These are phyloP conservation scores for Chenopodium berlandieri DNA, from an alignment of 148 eudicot species.

Conservation along the genomic window DNA sequence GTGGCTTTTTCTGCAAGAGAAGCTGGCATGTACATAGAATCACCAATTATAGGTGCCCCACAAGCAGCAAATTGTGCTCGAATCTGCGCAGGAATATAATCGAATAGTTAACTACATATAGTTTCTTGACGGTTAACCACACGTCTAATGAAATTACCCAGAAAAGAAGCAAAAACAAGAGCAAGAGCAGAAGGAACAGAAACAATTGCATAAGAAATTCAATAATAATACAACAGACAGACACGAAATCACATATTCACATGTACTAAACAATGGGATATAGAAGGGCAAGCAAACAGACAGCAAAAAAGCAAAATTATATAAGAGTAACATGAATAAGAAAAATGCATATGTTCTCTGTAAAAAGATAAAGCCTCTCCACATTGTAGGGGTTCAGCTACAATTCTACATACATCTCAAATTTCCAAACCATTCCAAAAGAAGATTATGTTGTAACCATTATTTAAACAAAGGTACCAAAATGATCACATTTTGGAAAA, in stretches of 20 bases:
- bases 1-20: slow-evolving; percentile 54
- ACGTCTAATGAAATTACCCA: not conserved
- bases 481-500: not conserved
- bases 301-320: not conserved
- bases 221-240: not conserved
- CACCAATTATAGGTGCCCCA: slow-evolving; percentile 93
- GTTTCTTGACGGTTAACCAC: not conserved
- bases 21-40: slow-evolving; percentile 95
- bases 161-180: not conserved
- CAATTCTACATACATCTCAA: not conserved
- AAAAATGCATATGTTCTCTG: not conserved
- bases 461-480: not conserved
- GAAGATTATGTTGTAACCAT: not conserved
- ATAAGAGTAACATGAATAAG: not conserved
- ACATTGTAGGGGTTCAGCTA: not conserved
- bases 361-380: not conserved
- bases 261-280: too few relatives aligned
- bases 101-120: not conserved
- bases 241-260: too few relatives aligned
- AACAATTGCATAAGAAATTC: not conserved
- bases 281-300: too few relatives aligned
- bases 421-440: not conserved
- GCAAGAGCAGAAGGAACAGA: not conserved
- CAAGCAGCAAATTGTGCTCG: slow-evolving; percentile 93
- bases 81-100: slow-evolving; percentile 44